Percentiles rank a stretch among this genome's conserved stretches.
Conservation (phyloP, 805 yeast species). For the Candida vaughaniae region DNA sequence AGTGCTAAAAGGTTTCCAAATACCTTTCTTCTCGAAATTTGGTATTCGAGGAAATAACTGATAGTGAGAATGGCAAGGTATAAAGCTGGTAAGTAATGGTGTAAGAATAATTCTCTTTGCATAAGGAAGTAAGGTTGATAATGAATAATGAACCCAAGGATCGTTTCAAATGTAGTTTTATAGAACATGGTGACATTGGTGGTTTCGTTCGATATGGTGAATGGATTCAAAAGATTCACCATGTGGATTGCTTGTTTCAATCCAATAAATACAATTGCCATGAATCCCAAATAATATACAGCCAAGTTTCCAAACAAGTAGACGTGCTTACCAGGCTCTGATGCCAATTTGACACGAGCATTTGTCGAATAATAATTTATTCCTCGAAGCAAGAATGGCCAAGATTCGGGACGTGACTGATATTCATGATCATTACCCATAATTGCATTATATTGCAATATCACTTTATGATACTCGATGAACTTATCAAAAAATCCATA, state of each 20-base stretch:
- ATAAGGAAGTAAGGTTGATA: conserved; percentile 53
- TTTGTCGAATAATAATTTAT: conserved; percentile 52
- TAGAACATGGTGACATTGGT: conserved; percentile 16
- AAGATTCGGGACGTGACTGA: conserved; percentile 55
- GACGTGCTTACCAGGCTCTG: conserved; percentile 30
- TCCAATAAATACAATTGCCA: conserved; percentile 28
- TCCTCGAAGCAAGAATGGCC: conserved; percentile 66
- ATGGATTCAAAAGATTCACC: conserved; percentile 32
- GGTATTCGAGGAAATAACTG: conserved; percentile 46
- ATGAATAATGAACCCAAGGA: conserved; percentile 59
- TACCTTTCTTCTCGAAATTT: conserved; percentile 24
- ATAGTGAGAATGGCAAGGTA: conserved; percentile 47
- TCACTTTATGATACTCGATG: conserved; percentile 53
- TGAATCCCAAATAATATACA: conserved; percentile 49
- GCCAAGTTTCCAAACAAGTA: conserved; percentile 66
- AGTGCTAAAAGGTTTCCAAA: conserved; percentile 26
- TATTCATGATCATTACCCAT: conserved; percentile 49
- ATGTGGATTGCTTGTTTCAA: conserved; percentile 19
- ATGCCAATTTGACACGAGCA: conserved; percentile 17
- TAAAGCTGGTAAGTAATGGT: conserved; percentile 50
- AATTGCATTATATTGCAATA: conserved; percentile 50
- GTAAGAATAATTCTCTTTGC: conserved; percentile 39
- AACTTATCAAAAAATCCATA: conserved; percentile 51
- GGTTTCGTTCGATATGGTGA: conserved; percentile 16
- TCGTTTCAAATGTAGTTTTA: conserved; percentile 30